These are phyloP conservation scores for Torulaspora franciscae DNA, from an alignment of 805 yeast species.

Conservation along the genomic window DNA sequence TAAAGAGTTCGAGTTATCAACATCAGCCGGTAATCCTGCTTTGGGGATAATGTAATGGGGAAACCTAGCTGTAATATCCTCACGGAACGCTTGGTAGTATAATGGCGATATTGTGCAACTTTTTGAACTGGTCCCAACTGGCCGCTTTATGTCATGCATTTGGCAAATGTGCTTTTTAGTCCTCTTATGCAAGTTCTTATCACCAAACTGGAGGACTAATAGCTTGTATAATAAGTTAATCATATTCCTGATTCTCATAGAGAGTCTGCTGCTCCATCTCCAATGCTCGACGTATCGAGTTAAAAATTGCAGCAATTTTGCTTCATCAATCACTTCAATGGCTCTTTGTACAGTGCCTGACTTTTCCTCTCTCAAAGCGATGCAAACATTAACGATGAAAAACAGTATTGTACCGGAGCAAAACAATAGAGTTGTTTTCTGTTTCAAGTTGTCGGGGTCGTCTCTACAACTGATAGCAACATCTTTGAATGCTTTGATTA, in stretches of 20 bases:
- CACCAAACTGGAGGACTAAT: constrained; percentile 61
- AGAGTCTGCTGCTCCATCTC: constrained; percentile 50
- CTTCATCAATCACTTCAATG: constrained; percentile 16
- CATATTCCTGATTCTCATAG: constrained; percentile 53
- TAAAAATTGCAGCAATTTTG: constrained; percentile 41
- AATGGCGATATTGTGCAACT: constrained; percentile 62
- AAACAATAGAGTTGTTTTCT: constrained; percentile 22
- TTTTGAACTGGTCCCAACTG: constrained; percentile 25
- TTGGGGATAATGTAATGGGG: constrained; percentile 61
- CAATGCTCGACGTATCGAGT: constrained; percentile 55
- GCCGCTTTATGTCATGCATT: constrained; percentile 36
- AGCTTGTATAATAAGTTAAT: constrained; percentile 51
- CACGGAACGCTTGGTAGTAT: constrained; percentile 78
- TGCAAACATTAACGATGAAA: constrained; percentile 20
- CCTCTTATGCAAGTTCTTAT: constrained; percentile 34
- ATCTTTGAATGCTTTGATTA: constrained; percentile 20
- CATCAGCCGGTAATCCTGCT: constrained; percentile 42
- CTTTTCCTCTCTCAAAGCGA: constrained; percentile 19
- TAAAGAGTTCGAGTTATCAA: constrained; percentile 49
- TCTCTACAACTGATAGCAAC: constrained; percentile 28
- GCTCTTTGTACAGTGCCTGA: constrained; percentile 3
- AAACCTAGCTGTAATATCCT: constrained; percentile 66
- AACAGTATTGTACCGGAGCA: constrained; percentile 28
- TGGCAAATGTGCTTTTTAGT: constrained; percentile 46
- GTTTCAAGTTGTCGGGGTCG: constrained; percentile 16